A percentile compares a stretch with the other conserved stretches of the same genome.
These are phyloP conservation scores for Annulohypoxylon moriforme DNA, from an alignment of 495 filamentous ascomycete species.

Conservation along the genomic window DNA sequence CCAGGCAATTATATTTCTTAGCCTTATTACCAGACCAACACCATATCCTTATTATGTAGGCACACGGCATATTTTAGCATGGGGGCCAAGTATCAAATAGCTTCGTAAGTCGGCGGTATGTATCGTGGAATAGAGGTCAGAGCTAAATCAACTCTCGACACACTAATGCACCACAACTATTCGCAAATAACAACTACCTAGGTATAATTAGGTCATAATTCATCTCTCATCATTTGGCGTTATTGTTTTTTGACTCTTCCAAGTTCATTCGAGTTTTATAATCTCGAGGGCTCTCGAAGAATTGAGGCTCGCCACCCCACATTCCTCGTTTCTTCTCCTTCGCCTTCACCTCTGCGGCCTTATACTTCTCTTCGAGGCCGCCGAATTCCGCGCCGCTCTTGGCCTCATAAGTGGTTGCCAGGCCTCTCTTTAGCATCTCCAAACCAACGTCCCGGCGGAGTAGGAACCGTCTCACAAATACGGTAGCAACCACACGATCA, in stretches of 20 bases:
- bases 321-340: constrained; percentile 77
- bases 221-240: constrained; percentile 37
- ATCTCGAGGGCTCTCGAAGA: constrained; percentile 82
- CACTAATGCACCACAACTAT: neutral
- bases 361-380: constrained; percentile 71
- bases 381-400: constrained; percentile 91
- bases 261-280: constrained; percentile 77
- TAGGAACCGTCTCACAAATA: constrained; percentile 75
- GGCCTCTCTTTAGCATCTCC: constrained; percentile 84
- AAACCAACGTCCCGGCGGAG: constrained; percentile 82
- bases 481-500: constrained; percentile 87
- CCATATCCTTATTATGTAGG: neutral
- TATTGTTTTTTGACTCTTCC: constrained; percentile 46
- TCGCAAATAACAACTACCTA: neutral
- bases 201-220: constrained; percentile 9
- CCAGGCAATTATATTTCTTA: constrained; percentile 5
- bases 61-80: neutral
- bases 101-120: neutral
- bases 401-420: constrained; percentile 93
- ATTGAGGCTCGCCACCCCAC: constrained; percentile 70
- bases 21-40: neutral
- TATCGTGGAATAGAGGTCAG: neutral
- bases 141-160: neutral
- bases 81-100: neutral
- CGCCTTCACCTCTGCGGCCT: constrained; percentile 76